A percentile compares a stretch with the other conserved stretches of the same genome.
phyloP scores from a whole-genome alignment of 2,329 filamentous ascomycete species.

The Thielaviopsis cerberus region DNA sequence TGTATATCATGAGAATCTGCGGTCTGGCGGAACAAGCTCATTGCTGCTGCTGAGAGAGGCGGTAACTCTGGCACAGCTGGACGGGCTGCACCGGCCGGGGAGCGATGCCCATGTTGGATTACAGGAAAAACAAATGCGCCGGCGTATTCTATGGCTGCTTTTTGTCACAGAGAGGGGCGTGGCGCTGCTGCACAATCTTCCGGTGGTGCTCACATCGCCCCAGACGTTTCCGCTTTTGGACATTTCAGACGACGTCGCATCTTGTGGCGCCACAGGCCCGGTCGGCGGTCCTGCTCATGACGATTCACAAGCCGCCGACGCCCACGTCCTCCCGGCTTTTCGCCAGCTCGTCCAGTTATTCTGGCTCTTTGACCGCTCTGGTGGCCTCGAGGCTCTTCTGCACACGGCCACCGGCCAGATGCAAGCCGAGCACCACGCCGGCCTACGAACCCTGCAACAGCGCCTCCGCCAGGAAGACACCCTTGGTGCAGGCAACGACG shows the following conservation, averaged over 20 bases:
- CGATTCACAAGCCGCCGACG: constrained; percentile 21
- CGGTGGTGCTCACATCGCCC: constrained; percentile 24
- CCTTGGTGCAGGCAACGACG: constrained; percentile 23
- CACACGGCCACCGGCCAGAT: constrained; percentile 19
- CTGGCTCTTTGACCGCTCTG: constrained; percentile 30
- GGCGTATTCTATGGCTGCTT: constrained; percentile 28
- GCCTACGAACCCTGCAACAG: constrained; percentile 23
- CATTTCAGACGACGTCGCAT: neutral
- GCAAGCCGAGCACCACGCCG: constrained; percentile 18
- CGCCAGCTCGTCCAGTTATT: constrained; percentile 30
- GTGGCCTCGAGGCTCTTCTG: constrained; percentile 28
- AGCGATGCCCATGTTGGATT: neutral
- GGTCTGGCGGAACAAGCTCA: constrained; percentile 27
- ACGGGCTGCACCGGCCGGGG: constrained; percentile 24
- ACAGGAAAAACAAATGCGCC: constrained; percentile 26
- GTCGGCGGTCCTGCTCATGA: constrained; percentile 9
- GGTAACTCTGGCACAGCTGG: constrained; percentile 32
- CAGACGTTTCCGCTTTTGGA: constrained; percentile 21
- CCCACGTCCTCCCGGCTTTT: constrained; percentile 29
- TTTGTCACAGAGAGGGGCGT: constrained; percentile 32
- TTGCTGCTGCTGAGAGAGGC: constrained; percentile 30
- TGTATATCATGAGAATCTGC: constrained; percentile 31
- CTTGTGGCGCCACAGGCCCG: constrained; percentile 2
- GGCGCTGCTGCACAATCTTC: constrained; percentile 30
- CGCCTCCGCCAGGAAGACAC: constrained; percentile 25